Conservation (phyloP, 1,139 yeast genomes). For the Saccharomyces uvarum region DNA sequence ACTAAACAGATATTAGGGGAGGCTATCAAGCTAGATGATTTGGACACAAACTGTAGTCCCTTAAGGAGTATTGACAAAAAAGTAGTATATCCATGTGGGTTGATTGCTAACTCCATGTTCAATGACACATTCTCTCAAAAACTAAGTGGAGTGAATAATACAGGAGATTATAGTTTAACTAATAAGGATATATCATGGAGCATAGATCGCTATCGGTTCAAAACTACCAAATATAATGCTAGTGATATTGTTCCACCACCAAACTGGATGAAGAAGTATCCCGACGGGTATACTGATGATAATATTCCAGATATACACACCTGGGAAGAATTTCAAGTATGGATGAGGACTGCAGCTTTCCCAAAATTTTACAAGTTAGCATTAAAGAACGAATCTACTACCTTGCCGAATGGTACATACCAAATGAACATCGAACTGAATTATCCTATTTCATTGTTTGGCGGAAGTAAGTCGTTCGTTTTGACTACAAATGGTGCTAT, state of each 20-base stretch:
- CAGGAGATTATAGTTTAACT: slow-evolving; percentile 52
- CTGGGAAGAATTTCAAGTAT: slow-evolving; percentile 85
- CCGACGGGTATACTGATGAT: slow-evolving; percentile 81
- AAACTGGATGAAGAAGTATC: slow-evolving; percentile 77
- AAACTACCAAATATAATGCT: slow-evolving; percentile 65
- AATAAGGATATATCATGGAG: slow-evolving; percentile 79
- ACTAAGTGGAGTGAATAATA: slow-evolving; percentile 31
- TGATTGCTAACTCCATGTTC: slow-evolving; percentile 87
- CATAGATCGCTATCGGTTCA: slow-evolving; percentile 67
- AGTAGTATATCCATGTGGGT: slow-evolving; percentile 84
- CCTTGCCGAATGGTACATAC: slow-evolving; percentile 59
- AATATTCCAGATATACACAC: slow-evolving; percentile 73
- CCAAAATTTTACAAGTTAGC: slow-evolving; percentile 80
- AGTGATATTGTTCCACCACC: slow-evolving; percentile 89
- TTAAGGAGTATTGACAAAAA: slow-evolving; percentile 47
- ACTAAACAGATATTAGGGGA: slow-evolving; percentile 55
- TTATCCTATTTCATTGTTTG: slow-evolving; percentile 77
- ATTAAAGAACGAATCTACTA: slow-evolving; percentile 64
- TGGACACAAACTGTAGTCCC: slow-evolving; percentile 70
- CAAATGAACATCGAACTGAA: slow-evolving; percentile 68
- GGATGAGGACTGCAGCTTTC: slow-evolving; percentile 95
- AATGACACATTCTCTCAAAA: slow-evolving; percentile 64
- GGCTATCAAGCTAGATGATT: slow-evolving; percentile 39
- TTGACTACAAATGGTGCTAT: slow-evolving; percentile 77
- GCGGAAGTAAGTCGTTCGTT: slow-evolving; percentile 76